Conservation (phyloP, 2,329 filamentous ascomycete genomes). For the Cladosporium oxysporum region DNA sequence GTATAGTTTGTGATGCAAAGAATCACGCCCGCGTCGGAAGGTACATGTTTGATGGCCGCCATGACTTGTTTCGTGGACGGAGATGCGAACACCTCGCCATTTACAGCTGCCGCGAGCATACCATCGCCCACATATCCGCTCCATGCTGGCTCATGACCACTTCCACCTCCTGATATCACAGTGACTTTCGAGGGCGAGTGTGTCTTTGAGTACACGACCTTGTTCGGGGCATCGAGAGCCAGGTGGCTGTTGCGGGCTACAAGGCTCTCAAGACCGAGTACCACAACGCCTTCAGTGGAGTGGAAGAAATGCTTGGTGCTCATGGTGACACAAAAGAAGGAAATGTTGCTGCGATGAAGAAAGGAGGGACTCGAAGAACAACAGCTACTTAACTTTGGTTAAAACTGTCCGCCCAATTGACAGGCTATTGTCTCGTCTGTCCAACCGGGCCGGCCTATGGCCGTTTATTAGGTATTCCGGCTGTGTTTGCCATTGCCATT, state of each 20-base stretch:
- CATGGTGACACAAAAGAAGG: conserved; percentile 39
- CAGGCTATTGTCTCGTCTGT: conserved; percentile 10
- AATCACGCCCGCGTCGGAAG: conserved; percentile 49
- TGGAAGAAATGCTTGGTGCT: conserved; percentile 58
- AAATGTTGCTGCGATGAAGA: not conserved
- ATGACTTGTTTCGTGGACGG: conserved; percentile 53
- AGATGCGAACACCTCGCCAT: conserved; percentile 52
- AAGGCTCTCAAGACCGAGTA: conserved; percentile 51
- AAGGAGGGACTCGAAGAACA: not conserved
- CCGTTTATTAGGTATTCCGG: conserved; percentile 6
- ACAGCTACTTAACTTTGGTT: conserved; percentile 4
- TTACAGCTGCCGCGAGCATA: conserved; percentile 51
- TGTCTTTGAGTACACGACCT: conserved; percentile 50
- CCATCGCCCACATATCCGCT: conserved; percentile 52
- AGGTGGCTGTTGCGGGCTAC: conserved; percentile 48
- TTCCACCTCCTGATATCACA: conserved; percentile 50
- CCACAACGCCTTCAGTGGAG: conserved; percentile 52
- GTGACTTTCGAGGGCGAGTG: conserved; percentile 48
- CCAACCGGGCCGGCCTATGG: conserved; percentile 8
- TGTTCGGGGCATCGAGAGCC: conserved; percentile 48
- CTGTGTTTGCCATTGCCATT: conserved; percentile 8
- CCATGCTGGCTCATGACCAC: conserved; percentile 53
- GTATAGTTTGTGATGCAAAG: conserved; percentile 54
- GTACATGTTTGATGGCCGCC: conserved; percentile 49
- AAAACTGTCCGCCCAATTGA: not conserved